Evolutionary conservation across 2,329 filamentous ascomycete genomes (phyloP).

Genomic region (Basipetospora chlamydospora): DNA sequence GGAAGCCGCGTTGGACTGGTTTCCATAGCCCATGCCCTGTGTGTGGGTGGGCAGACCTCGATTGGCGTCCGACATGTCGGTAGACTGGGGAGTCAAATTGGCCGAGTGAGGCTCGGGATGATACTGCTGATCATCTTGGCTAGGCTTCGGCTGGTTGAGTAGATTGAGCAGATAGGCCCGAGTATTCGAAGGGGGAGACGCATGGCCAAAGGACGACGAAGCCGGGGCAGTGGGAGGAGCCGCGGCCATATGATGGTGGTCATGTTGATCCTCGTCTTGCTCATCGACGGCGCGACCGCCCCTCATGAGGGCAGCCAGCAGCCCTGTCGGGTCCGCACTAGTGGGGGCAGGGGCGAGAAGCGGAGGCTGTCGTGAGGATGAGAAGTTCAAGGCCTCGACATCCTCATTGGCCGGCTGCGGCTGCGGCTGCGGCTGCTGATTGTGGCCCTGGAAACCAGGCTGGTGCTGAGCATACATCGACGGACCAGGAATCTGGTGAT

Average conservation of each 20-base stretch:
- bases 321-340: constrained; percentile 39
- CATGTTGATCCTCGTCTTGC: constrained; percentile 16
- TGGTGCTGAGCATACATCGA: constrained; percentile 9
- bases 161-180: constrained; percentile 78
- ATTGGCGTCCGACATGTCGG: constrained; percentile 7
- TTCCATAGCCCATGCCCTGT: neutral
- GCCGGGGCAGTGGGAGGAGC: constrained; percentile 11
- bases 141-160: constrained; percentile 63
- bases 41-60: neutral
- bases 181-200: constrained; percentile 49
- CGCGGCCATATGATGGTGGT: constrained; percentile 10
- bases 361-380: constrained; percentile 18
- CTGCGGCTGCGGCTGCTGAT: constrained; percentile 6
- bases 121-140: constrained; percentile 36
- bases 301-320: constrained; percentile 47
- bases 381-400: constrained; percentile 12
- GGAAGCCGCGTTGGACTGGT: no score
- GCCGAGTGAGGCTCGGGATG: constrained; percentile 13
- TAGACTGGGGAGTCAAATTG: constrained; percentile 30
- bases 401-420: constrained; percentile 13
- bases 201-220: constrained; percentile 26
- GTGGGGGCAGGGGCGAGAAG: constrained; percentile 43
- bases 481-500: constrained; percentile 10
- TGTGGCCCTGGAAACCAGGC: constrained; percentile 11
- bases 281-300: constrained; percentile 34